Conservation (phyloP, 768 basidiomycete species). For the Boletus tomentosulus region DNA sequence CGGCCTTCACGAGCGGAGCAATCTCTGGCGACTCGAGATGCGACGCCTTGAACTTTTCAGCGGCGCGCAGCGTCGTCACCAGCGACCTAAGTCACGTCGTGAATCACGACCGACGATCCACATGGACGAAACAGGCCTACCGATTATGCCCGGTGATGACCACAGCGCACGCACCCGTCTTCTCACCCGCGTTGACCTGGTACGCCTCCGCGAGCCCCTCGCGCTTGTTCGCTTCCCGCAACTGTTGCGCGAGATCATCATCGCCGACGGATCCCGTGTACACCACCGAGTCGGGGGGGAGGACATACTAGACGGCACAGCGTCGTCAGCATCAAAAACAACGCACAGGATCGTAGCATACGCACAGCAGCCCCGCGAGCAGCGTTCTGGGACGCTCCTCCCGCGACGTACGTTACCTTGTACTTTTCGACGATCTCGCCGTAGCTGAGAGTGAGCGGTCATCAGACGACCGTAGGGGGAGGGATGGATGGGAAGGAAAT, state of each 20-base stretch:
- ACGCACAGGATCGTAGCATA: conserved; percentile 5
- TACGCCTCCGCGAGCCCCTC: conserved; percentile 90
- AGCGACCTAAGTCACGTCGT: conserved; percentile 57
- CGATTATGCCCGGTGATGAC: conserved; percentile 91
- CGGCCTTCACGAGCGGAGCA: conserved; percentile 70
- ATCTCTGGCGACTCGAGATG: conserved; percentile 77
- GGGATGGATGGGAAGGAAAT: neutral
- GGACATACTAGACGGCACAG: conserved; percentile 62
- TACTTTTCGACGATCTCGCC: conserved; percentile 77
- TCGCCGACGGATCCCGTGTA: conserved; percentile 94
- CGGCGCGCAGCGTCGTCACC: conserved; percentile 85
- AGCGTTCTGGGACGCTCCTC: conserved; percentile 95
- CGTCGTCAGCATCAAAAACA: neutral
- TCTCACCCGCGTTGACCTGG: conserved; percentile 78
- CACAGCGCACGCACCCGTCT: conserved; percentile 97
- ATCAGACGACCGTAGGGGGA: neutral
- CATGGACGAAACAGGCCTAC: conserved; percentile 36
- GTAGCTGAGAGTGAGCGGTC: conserved; percentile 52
- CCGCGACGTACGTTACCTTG: conserved; percentile 87
- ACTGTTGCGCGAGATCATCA: conserved; percentile 86
- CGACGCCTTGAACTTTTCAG: conserved; percentile 81
- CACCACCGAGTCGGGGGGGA: conserved; percentile 84
- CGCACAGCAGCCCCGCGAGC: conserved; percentile 94
- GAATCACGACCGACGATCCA: too few relatives aligned
- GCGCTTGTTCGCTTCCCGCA: conserved; percentile 84